Conservation (phyloP, 2,329 filamentous ascomycete genomes). For the Aspergillus oerlinghausenensis region DNA sequence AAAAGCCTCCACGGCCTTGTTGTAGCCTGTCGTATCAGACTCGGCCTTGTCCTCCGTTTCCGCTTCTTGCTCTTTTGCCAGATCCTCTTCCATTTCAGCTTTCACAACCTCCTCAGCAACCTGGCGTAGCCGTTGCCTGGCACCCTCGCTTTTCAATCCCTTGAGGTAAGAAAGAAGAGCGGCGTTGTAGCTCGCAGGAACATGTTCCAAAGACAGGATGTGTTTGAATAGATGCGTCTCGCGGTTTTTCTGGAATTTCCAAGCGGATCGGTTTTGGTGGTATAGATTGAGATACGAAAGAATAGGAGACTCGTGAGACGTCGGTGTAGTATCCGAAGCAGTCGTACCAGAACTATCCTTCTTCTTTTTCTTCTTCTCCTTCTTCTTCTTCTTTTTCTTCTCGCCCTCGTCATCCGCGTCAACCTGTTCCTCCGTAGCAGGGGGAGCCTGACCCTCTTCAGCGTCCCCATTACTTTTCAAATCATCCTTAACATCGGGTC, state of each 20-base stretch:
- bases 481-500: not conserved
- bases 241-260: conserved; percentile 97
- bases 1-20: conserved; percentile 52
- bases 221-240: conserved; percentile 83
- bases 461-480: conserved; percentile 40
- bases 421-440: conserved; percentile 18
- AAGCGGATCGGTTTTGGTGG: conserved; percentile 62
- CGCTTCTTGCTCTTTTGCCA: conserved; percentile 3
- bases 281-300: conserved; percentile 75
- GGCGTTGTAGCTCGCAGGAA: conserved; percentile 66
- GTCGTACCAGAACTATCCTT: conserved; percentile 10
- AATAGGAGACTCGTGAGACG: conserved; percentile 48
- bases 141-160: conserved; percentile 70
- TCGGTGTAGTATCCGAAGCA: conserved; percentile 7
- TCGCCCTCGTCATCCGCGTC: conserved; percentile 24
- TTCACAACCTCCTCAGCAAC: conserved; percentile 58
- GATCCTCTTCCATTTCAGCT: conserved; percentile 39
- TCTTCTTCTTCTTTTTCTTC: conserved; percentile 29
- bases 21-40: conserved; percentile 28
- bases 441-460: conserved; percentile 3
- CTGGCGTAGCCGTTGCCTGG: conserved; percentile 61
- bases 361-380: conserved; percentile 23
- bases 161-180: conserved; percentile 72
- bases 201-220: conserved; percentile 65
- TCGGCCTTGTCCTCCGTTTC: conserved; percentile 12